Conservation (phyloP, 2,329 filamentous ascomycete genomes). For the Ampelomyces quisqualis region DNA sequence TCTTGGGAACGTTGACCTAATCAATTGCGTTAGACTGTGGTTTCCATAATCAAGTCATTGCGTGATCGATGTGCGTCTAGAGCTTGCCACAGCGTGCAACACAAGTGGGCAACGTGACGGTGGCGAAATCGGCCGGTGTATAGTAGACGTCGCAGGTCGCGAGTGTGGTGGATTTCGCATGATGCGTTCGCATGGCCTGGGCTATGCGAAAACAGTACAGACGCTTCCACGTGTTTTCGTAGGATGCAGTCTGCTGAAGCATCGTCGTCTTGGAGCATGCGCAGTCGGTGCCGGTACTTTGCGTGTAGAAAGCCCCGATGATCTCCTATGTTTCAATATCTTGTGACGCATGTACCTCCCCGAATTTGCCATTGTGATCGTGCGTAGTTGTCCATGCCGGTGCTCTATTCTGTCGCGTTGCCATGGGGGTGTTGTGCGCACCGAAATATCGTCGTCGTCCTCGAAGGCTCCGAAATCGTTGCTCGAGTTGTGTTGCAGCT, state of each 20-base stretch:
- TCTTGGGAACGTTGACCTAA: constrained; percentile 98
- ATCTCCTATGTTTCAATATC: no score
- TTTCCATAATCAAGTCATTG: not conserved
- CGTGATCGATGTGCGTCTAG: not conserved
- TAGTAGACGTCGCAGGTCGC: not conserved
- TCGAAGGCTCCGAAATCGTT: constrained; percentile 16
- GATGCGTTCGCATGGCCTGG: no score
- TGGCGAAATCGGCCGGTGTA: not conserved
- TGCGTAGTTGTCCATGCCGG: no score
- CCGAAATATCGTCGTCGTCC: constrained; percentile 19
- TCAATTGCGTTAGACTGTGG: constrained; percentile 19
- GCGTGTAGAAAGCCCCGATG: no score
- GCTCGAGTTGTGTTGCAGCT: constrained; percentile 33
- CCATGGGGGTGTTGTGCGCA: constrained; percentile 2
- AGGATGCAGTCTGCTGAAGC: no score
- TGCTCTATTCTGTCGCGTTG: not conserved
- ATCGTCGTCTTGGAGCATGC: no score
- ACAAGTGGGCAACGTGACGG: constrained; percentile 7
- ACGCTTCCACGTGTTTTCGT: no score
- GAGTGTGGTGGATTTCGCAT: no score
- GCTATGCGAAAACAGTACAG: no score
- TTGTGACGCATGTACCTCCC: no score
- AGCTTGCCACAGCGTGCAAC: constrained; percentile 3
- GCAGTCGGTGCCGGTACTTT: no score
- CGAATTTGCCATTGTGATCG: no score